Conservation (phyloP, 208 protist species). For the Angomonas ambiguus region DNA sequence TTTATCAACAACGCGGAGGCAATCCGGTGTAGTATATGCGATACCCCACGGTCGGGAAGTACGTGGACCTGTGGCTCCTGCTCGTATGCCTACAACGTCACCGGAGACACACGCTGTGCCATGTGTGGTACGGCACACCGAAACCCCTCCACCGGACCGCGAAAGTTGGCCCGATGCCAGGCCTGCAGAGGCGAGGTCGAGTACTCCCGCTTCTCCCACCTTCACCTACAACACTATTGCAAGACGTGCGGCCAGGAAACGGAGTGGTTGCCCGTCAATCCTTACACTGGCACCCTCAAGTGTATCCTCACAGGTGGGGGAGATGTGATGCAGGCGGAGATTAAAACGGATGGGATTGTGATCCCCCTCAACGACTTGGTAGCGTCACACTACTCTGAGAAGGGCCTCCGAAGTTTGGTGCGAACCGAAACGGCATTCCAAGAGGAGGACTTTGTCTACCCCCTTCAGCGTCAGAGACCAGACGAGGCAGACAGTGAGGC, state of each 20-base stretch:
- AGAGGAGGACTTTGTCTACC: neutral
- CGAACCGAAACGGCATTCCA: slow-evolving; percentile 14
- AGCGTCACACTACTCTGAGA: slow-evolving; percentile 42
- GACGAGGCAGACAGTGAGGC: slow-evolving; percentile 11
- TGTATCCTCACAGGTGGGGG: slow-evolving; percentile 50
- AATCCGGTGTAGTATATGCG: slow-evolving; percentile 81
- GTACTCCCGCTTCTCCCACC: slow-evolving; percentile 39
- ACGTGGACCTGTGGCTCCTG: slow-evolving; percentile 73
- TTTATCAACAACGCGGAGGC: slow-evolving; percentile 65
- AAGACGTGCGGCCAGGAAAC: slow-evolving; percentile 38
- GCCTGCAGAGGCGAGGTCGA: slow-evolving; percentile 32
- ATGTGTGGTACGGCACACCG: slow-evolving; percentile 51
- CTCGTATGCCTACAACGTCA: slow-evolving; percentile 75
- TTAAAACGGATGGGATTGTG: slow-evolving; percentile 37
- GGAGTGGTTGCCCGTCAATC: slow-evolving; percentile 59
- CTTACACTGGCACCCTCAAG: slow-evolving; percentile 39
- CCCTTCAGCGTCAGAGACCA: slow-evolving; percentile 22
- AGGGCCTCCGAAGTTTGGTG: slow-evolving; percentile 28
- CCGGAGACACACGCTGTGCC: slow-evolving; percentile 37
- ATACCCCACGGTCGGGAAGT: slow-evolving; percentile 55
- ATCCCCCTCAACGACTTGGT: slow-evolving; percentile 22
- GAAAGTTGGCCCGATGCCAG: slow-evolving; percentile 32
- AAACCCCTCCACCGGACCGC: neutral
- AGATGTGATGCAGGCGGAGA: slow-evolving; percentile 43
- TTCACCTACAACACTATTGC: slow-evolving; percentile 46